Evolutionary conservation across 2,329 filamentous ascomycete genomes (phyloP), one percentile per base, ranked within the genome.

Genomic region (Neofusicoccum umdonicola): DNA sequence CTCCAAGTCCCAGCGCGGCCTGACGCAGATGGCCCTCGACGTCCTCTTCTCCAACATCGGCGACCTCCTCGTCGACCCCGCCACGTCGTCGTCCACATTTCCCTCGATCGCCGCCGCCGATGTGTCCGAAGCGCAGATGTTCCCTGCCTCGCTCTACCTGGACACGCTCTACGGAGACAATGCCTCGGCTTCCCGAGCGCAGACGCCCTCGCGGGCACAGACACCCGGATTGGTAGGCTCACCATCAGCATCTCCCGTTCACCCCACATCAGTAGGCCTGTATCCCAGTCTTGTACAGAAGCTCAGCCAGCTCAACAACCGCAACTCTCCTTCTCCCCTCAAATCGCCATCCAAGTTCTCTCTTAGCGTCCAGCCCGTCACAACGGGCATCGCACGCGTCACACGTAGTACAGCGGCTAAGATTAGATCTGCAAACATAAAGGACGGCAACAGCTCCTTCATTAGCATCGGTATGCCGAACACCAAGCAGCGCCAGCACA

Each of bases 21-120:
- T 99, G 62, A 96, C 93, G 0, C 95, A 99, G 76, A 89, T 99
- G 72, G 87, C 92, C 0, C 88, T 99, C 63, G 94, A 98, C 73
- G 86, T 96, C 45, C 84, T 98, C 57, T 99, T 96, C 79, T 88
- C 89, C 67, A 94, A 91, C 50, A 87, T 97, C 58, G 87, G 87
- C 65, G 80, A 85, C 17, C 90, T 88, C 66, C 87, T 96, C 63
- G 87, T 90, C 68, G 87, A 91, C 56, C 76, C 77, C 11, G 77
- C 79, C 56, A 76, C 76, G 3, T 84, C 85, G 13, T 83, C 87
- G 1, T 79, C 85, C 1, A 83, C 91, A 4, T 88, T 95, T 68
- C 84, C 90, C 0, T 93, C 92, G 1, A 82, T 97, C 12, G 87
- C 87, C 62, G 84, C 87, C 2, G 89, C 90, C 44, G 94, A 98